Base-by-base conservation (phyloP, 2,329 filamentous ascomycete genomes). In the Xylaria multiplex region DNA sequence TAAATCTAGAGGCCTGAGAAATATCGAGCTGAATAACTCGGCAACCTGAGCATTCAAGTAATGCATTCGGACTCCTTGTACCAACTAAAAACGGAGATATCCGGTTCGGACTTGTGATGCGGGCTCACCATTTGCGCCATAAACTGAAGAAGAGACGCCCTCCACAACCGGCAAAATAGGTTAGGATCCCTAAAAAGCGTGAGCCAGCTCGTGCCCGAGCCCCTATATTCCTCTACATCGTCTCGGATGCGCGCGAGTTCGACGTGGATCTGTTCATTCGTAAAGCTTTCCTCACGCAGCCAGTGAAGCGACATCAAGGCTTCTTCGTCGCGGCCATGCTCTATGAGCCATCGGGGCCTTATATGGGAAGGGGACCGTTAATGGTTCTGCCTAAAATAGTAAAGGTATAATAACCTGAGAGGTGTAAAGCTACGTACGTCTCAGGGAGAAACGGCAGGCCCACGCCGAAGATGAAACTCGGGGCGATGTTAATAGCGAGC, bases 341-440 rank as follows among this genome's bases (percentile, higher is more conserved):
- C 84, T n/a, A 86, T 78, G 4, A 88, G 81, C 86, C 86, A 88
- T 32, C 86, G 83, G 0, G 86, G 85, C 9, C 85, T 85, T 9
- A 13, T 6, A 19, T 35, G 19, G 24, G 37, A 37, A 46, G n/a
- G 27, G 2, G 37, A 8, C 11, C 14, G 37, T 58, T 9, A 53
- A 43, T 14, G 3, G 5, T 30, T 19, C 13, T 4, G 49, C 49
- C 13, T 52, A 7, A 43, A 37, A 35, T 4, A 40, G 8, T 58
- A 35, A 40, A 2, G 13, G 14, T n/a, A 27, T 32, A 8, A 6
- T 6, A 35, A 6, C n/a, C n/a, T 16, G 49, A 4, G 30, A n/a
- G n/a, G 8, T 46, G 50, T 19, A n/a, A 48, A 2, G 3, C 43
- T 30, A 45, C 52, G 75, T 77, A 86, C 84, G 84, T 85, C 68